Percentiles rank a stretch among this genome's conserved stretches.
These are phyloP conservation scores for Laetiporus sulphureus DNA, from an alignment of 1,284 basidiomycete species.

Conservation along the genomic window DNA sequence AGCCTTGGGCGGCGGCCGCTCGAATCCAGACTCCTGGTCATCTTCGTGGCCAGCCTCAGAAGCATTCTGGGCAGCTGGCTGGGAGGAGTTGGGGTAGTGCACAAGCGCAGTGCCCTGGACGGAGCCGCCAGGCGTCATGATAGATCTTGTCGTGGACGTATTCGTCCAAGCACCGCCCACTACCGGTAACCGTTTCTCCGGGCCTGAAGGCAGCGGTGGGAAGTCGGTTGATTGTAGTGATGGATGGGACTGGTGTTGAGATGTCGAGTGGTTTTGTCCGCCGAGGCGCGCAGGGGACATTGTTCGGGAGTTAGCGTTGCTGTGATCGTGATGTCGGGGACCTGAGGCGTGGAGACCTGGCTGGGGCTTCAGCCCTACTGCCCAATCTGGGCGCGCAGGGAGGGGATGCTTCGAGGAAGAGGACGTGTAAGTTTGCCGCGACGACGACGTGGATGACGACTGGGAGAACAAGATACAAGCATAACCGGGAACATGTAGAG, in stretches of 20 bases:
- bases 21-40: slow-evolving; percentile 42
- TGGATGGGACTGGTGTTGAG: slow-evolving; percentile 33
- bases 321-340: slow-evolving; percentile 38
- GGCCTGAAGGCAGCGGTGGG: slow-evolving; percentile 51
- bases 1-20: slow-evolving; percentile 42
- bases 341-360: slow-evolving; percentile 51
- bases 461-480: slow-evolving; percentile 3
- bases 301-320: slow-evolving; percentile 29
- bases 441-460: slow-evolving; percentile 70
- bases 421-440: slow-evolving; percentile 65
- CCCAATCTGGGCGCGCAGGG: slow-evolving; percentile 78
- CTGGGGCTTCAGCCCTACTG: slow-evolving; percentile 70
- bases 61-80: slow-evolving; percentile 14
- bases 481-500: slow-evolving; percentile 8
- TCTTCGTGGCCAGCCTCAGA: slow-evolving; percentile 30
- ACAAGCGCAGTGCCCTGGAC: slow-evolving; percentile 27
- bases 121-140: slow-evolving; percentile 35
- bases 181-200: slow-evolving; percentile 43
- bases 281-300: slow-evolving; percentile 37
- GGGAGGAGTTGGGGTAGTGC: slow-evolving; percentile 29
- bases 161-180: slow-evolving; percentile 66
- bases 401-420: slow-evolving; percentile 68
- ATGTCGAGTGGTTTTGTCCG: slow-evolving; percentile 17
- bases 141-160: slow-evolving; percentile 43
- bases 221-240: slow-evolving; percentile 61